Conservation (phyloP, 2,329 filamentous ascomycete species). For the Fusarium brevicatenulatum region DNA sequence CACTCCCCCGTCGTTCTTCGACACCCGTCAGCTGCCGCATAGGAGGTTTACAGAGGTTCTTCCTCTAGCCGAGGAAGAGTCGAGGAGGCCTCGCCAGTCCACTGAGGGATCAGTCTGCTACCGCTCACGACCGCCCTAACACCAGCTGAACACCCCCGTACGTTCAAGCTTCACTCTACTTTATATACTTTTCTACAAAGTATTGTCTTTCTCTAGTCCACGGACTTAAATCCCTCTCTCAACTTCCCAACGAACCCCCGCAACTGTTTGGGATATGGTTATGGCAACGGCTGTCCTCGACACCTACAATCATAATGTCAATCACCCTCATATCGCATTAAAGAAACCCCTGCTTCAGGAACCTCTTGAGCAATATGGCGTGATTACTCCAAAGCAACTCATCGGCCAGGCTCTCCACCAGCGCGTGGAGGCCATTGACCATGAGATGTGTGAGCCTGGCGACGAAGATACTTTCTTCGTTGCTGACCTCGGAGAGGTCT, state of each 20-base stretch:
- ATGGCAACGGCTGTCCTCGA: constrained; percentile 71
- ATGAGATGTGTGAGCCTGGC: constrained; percentile 87
- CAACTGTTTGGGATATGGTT: constrained; percentile 66
- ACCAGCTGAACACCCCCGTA: constrained; percentile 52
- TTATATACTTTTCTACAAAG: constrained; percentile 11
- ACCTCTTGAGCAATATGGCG: constrained; percentile 53
- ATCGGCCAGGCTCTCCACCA: constrained; percentile 88
- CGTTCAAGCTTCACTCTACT: constrained; percentile 28
- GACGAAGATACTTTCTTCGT: constrained; percentile 99
- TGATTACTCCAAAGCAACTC: constrained; percentile 74
- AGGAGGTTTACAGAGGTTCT: constrained; percentile 97
- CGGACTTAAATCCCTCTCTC: constrained; percentile 21
- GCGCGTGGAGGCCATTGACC: constrained; percentile 84
- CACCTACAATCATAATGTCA: constrained; percentile 60
- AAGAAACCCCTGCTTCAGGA: constrained; percentile 57
- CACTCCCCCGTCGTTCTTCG: constrained; percentile 65
- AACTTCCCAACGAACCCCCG: constrained; percentile 30
- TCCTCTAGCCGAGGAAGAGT: constrained; percentile 99
- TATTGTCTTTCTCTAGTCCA: neutral
- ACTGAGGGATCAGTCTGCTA: constrained; percentile 91
- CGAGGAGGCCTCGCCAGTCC: constrained; percentile 96
- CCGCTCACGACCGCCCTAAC: constrained; percentile 96
- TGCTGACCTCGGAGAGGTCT: constrained; percentile 96
- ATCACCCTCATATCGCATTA: constrained; percentile 59
- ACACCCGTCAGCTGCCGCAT: constrained; percentile 97